A percentile compares a stretch with the other conserved stretches of the same genome.
phyloP scores from a whole-genome alignment of 148 eudicot species.

The Salicornia ramosissima region DNA sequence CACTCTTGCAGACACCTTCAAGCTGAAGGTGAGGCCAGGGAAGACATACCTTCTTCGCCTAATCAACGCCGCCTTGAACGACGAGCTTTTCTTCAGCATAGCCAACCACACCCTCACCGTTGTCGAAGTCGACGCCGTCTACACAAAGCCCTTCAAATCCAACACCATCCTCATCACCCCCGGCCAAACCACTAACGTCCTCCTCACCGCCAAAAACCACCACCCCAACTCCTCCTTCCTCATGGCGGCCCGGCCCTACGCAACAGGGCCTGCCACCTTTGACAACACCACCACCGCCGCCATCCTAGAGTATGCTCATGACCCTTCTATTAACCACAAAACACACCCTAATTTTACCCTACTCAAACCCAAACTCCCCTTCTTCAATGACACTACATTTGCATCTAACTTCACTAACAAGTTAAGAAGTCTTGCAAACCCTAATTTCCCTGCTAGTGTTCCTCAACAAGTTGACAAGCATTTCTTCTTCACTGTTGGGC shows the following conservation, averaged over 20 bases:
- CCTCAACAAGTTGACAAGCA: constrained; percentile 21
- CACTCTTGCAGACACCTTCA: constrained; percentile 15
- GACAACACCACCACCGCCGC: constrained; percentile 25
- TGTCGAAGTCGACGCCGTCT: constrained; percentile 28
- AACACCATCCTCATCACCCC: constrained; percentile 27
- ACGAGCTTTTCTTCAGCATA: constrained; percentile 31
- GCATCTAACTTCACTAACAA: constrained; percentile 18
- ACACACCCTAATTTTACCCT: neutral
- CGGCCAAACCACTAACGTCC: constrained; percentile 31
- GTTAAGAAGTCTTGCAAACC: constrained; percentile 18
- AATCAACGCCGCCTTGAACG: constrained; percentile 34
- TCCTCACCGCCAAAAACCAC: constrained; percentile 8
- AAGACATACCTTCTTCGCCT: constrained; percentile 31
- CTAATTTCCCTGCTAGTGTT: constrained; percentile 20
- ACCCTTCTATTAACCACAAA: neutral
- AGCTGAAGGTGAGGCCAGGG: constrained; percentile 27
- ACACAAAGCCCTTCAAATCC: constrained; percentile 23
- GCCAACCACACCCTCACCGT: constrained; percentile 27
- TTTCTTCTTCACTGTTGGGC: constrained; percentile 30
- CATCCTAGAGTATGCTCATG: constrained; percentile 17
- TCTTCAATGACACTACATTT: constrained; percentile 25
- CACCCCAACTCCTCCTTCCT: constrained; percentile 16
- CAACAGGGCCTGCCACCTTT: constrained; percentile 19
- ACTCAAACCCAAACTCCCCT: constrained; percentile 23
- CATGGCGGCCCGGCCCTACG: constrained; percentile 25